Percentiles rank a stretch among this genome's conserved stretches.
Evolutionary conservation across 306 rosid genomes (phyloP).

Genomic region (Prunus dulcis): DNA sequence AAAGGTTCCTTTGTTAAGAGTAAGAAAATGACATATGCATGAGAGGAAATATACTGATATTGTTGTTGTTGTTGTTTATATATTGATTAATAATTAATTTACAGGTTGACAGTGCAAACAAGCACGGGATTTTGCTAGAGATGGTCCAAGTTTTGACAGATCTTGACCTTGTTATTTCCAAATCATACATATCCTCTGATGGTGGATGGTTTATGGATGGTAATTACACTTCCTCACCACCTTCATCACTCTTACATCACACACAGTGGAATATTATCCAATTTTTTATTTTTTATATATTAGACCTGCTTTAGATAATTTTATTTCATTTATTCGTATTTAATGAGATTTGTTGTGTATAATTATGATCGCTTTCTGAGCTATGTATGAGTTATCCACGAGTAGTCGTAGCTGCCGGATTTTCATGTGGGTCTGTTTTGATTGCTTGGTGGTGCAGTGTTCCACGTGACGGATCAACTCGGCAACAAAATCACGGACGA

Average conservation of each 20-base stretch:
- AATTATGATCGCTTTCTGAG: conserved; percentile 6
- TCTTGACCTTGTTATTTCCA: conserved; percentile 85
- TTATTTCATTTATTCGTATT: neutral
- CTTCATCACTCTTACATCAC: neutral
- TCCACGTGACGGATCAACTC: conserved; percentile 80
- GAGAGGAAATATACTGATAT: neutral
- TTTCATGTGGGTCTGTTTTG: conserved; percentile 24
- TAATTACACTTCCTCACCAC: conserved; percentile 22
- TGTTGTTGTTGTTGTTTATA: too few species aligned
- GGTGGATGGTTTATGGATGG: conserved; percentile 99
- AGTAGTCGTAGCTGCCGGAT: neutral
- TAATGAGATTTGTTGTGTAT: neutral
- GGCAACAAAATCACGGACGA: conserved; percentile 81
- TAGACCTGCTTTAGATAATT: neutral
- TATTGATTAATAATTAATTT: neutral
- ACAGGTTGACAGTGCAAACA: conserved; percentile 98
- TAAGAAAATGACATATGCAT: neutral
- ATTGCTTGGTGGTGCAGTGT: conserved; percentile 53
- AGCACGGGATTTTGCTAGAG: conserved; percentile 82
- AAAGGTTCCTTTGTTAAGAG: too few species aligned
- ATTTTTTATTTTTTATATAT: neutral
- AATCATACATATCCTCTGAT: conserved; percentile 88
- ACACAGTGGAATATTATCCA: neutral
- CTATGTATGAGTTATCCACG: conserved; percentile 17
- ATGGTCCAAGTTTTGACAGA: conserved; percentile 97